Conservation (phyloP, 2,329 filamentous ascomycete genomes). For the Trichophyton simii region DNA sequence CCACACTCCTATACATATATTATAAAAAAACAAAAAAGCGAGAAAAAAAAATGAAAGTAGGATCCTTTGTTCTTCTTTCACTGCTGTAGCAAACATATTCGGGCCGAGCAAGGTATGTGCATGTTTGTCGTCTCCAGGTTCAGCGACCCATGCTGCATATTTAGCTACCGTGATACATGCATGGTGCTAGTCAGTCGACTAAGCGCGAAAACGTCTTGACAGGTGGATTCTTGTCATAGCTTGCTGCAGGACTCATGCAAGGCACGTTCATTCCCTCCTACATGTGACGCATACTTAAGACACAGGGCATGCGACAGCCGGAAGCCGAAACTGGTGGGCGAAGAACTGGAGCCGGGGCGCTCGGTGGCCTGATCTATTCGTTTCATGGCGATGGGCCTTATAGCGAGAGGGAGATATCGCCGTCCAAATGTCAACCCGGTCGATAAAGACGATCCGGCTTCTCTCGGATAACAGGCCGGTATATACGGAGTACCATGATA, state of each 20-base stretch:
- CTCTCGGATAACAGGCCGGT: too few relatives aligned
- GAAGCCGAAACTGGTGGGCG: too few relatives aligned
- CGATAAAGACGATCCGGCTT: too few relatives aligned
- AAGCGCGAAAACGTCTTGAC: neutral
- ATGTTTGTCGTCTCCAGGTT: neutral
- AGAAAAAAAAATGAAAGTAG: conserved; percentile 4
- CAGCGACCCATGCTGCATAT: neutral
- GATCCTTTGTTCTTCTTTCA: conserved; percentile 3
- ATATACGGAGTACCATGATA: too few relatives aligned
- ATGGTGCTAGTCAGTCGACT: neutral
- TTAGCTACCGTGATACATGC: neutral
- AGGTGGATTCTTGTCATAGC: neutral
- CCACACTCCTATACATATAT: neutral
- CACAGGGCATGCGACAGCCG: too few relatives aligned
- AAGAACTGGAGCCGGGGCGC: too few relatives aligned
- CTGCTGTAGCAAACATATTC: neutral
- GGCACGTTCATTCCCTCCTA: neutral
- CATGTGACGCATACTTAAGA: too few relatives aligned
- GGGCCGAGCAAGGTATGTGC: neutral
- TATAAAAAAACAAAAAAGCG: neutral
- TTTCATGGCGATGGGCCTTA: too few relatives aligned
- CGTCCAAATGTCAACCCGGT: too few relatives aligned
- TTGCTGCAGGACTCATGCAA: neutral
- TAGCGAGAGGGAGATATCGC: too few relatives aligned
- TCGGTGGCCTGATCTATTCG: too few relatives aligned